Evolutionary conservation across 768 basidiomycete species (phyloP), one percentile per base, ranked within the genome.

Genomic region (Cubamyces lactineus): DNA sequence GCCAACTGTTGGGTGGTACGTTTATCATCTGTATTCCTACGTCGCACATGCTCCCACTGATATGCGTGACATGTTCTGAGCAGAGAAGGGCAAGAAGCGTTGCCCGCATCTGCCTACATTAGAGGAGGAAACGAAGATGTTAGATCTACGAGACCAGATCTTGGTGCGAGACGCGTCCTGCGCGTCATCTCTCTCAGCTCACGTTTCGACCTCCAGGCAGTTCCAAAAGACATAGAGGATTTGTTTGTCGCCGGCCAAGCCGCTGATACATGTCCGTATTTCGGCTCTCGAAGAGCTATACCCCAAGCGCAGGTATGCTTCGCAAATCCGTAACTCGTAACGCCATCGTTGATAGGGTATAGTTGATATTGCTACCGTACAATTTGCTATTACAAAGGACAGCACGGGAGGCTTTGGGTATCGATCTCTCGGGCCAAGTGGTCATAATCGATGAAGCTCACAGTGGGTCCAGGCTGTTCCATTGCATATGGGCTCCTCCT

Each of bases 371-470:
- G 0, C 79, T 98, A 8, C 97, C 96, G 0, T 99, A 99, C 72
- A 96, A 96, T 73, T 86, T 98, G 19, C 79, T 98, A 1, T 77
- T 99, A 5, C 88, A 93, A 64, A 88, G 85, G 63, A 82, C 83
- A 1, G 92, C 95, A 1, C 80, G 96, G 52, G 93, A 97, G 69
- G 87, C 94, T 0, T 80, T 98, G 0, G 91, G 91, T 2, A 95
- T 99, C 60, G 84, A 92, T 69, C 77, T 97, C 47, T 89, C 82
- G 12, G 84, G 88, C 68, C 94, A 97, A 68, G 80, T 98, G 17
- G 84, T 99, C 30, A 82, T 98, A 23, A 86, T 99, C 56, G 96
- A 99, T 70, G 96, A 99, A 77, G 96, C 96, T 0, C 96, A 99
- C 74, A 98, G 94, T 95, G 68, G 59, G 92, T 78, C 3, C 40